Evolutionary conservation across 2,329 filamentous ascomycete species (phyloP), one percentile per base, ranked within the genome.

Genomic region (Zasmidium cellare): DNA sequence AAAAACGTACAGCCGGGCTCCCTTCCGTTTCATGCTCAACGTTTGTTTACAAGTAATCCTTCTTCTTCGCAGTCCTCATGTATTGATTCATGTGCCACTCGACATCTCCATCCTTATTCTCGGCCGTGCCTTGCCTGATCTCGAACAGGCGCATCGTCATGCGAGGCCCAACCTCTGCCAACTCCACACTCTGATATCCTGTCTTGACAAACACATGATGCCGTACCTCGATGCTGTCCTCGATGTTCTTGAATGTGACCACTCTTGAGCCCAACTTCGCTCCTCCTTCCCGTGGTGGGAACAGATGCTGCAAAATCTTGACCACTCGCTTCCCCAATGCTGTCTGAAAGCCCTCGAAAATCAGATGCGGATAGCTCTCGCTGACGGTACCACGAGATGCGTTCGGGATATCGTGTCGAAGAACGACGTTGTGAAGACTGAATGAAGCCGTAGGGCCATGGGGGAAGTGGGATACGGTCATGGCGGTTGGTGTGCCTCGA

Each of bases 91-190:
- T 81, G 63, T 94, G 89, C 94, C 94, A 99, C 77, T 99, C 94
- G 3, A 96, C 87, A 75, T 99, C 94, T 3, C 93, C 93, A 65
- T 96, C 90, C 75, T 96, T 96, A 70, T 92, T 96, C 72, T 97
- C 94, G 59, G 97, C 79, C 3, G 93, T 96, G 16, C 94, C 93
- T 53, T 88, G 88, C 48, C 92, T 84, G 61, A 99, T 96, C 78
- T 97, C 91, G 71, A 97, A 99, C 53, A 92, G 80, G 65, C 91
- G 83, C 91, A 97, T 94, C n/a, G 92, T 96, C 91, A 97, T 96
- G 57, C 94, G 83, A 1, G 94, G 94, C 0, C 93, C 92, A 51
- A 96, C 91, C 74, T 96, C 92, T 14, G 90, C 88, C 67, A 96
- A 77, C 74, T 96, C 92, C 2, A 97, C 91, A 58, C 88, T 90